phyloP scores from a whole-genome alignment of 352 stramenopile genomes.

The Aphanomyces euteiches region DNA sequence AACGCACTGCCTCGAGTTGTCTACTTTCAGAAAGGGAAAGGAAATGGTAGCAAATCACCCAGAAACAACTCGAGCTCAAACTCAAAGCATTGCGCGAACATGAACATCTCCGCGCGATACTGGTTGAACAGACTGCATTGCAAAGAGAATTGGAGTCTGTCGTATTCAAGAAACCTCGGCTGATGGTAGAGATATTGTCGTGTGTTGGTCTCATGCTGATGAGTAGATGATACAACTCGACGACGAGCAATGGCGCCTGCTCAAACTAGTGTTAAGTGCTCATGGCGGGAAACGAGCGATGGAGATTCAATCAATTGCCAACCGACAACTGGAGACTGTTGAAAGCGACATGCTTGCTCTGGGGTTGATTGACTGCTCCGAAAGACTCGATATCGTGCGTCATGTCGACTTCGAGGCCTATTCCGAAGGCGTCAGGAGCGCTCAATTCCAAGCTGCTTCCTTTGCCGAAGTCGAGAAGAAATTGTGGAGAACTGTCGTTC shows the following conservation, averaged over 20 bases:
- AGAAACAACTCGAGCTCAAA: constrained; percentile 8
- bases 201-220: background rate
- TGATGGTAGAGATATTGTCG: background rate
- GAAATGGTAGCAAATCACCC: constrained; percentile 15
- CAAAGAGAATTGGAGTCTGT: background rate
- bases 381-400: background rate
- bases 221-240: constrained; percentile 15
- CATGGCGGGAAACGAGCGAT: background rate
- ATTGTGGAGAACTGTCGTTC: too few species aligned
- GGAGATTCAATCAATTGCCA: constrained; percentile 9
- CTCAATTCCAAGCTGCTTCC: background rate
- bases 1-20: too few species aligned
- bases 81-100: constrained; percentile 22
- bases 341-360: constrained; percentile 1
- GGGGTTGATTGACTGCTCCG: background rate
- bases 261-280: background rate
- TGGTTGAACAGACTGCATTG: background rate
- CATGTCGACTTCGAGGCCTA: background rate
- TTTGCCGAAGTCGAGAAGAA: background rate
- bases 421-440: background rate
- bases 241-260: constrained; percentile 3
- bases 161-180: constrained; percentile 15
- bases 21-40: background rate
- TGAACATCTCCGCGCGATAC: constrained; percentile 5
- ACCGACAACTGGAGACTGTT: constrained; percentile 11